Percentiles rank a stretch among this genome's conserved stretches.
Conservation (phyloP, 768 basidiomycete genomes). For the Tulasnella sp. region DNA sequence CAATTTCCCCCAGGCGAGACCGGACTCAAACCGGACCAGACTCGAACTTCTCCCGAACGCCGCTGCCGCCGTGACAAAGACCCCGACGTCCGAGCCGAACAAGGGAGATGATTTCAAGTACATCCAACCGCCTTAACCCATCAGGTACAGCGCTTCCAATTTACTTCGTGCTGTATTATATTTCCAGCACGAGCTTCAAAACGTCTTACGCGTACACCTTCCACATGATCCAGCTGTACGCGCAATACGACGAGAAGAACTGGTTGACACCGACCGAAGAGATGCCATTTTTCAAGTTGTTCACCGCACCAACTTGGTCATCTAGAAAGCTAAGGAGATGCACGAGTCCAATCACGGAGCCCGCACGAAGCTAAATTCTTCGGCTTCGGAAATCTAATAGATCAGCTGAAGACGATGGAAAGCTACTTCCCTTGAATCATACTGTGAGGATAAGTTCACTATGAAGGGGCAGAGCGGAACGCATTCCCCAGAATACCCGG, state of each 20-base stretch:
- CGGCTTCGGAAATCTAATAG: too few species aligned
- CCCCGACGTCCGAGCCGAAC: neutral
- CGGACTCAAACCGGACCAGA: too few species aligned
- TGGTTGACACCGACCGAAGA: conserved; percentile 86
- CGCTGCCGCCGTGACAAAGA: conserved; percentile 32
- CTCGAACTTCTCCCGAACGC: conserved; percentile 49
- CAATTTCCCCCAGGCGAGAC: conserved; percentile 64
- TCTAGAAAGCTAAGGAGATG: too few species aligned
- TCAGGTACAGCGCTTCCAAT: conserved; percentile 51
- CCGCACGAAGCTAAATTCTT: too few species aligned
- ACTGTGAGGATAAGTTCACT: too few species aligned
- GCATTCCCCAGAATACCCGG: too few species aligned
- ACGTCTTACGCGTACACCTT: conserved; percentile 91
- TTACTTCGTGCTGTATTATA: neutral
- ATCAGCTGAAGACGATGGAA: too few species aligned
- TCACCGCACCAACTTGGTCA: conserved; percentile 25
- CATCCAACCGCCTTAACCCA: conserved; percentile 62
- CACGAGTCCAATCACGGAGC: too few species aligned
- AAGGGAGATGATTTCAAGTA: conserved; percentile 40
- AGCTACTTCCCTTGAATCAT: too few species aligned
- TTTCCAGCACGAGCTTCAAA: conserved; percentile 48
- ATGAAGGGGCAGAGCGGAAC: too few species aligned
- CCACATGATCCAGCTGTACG: conserved; percentile 82
- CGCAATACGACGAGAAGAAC: conserved; percentile 82
- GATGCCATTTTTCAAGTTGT: conserved; percentile 64